Conservation (phyloP, 2,329 filamentous ascomycete genomes). For the Ophiocordyceps robertsii region DNA sequence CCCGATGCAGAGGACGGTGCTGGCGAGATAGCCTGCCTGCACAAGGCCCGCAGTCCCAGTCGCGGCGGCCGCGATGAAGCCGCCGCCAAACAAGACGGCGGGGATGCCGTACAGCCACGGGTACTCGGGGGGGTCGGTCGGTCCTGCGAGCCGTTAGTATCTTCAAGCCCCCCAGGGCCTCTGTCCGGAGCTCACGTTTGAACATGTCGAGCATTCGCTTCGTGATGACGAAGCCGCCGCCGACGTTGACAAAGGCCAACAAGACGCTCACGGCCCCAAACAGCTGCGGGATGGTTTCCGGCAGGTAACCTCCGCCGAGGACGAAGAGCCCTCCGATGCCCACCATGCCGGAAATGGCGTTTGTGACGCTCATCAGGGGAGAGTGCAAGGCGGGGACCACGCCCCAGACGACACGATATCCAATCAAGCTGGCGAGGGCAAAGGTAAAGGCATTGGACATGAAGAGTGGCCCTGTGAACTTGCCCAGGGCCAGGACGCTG, state of each 20-base stretch:
- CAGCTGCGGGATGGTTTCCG: constrained; percentile 63
- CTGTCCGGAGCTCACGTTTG: constrained; percentile 37
- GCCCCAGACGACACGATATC: constrained; percentile 81
- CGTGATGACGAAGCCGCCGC: constrained; percentile 81
- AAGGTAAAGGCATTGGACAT: constrained; percentile 85
- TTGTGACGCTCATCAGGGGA: constrained; percentile 84
- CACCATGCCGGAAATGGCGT: constrained; percentile 87
- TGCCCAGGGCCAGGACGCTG: constrained; percentile 61
- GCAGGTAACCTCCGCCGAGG: constrained; percentile 68
- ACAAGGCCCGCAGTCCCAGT: constrained; percentile 76
- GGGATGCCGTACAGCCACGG: constrained; percentile 78
- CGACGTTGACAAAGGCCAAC: constrained; percentile 77
- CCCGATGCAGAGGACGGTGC: constrained; percentile 71
- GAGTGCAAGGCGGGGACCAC: constrained; percentile 74
- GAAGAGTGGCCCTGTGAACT: constrained; percentile 68
- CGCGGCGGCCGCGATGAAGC: constrained; percentile 65
- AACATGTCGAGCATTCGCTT: constrained; percentile 94
- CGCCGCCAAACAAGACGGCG: constrained; percentile 63
- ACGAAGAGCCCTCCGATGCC: constrained; percentile 81
- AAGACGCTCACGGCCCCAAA: constrained; percentile 72
- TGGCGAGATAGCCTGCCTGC: constrained; percentile 77
- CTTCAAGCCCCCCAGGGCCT: not conserved
- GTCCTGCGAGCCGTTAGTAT: constrained; percentile 28
- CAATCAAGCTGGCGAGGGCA: constrained; percentile 69
- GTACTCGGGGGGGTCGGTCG: constrained; percentile 78